phyloP scores from a whole-genome alignment of 2,329 filamentous ascomycete genomes.

The Trichoderma endophyticum region DNA sequence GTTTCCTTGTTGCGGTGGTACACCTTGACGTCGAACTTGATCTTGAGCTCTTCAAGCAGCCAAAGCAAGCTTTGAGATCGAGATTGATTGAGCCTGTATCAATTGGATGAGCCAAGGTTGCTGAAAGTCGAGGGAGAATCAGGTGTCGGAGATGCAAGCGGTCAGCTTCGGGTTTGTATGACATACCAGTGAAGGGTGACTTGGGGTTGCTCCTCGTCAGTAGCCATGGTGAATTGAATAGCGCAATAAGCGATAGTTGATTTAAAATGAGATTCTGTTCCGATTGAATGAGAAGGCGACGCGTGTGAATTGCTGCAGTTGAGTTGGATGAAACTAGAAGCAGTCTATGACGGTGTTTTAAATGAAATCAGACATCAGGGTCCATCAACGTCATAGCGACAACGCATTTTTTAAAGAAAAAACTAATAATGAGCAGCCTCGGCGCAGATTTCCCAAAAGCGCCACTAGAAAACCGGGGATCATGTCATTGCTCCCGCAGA shows the following conservation, averaged over 20 bases:
- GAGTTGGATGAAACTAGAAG: background rate
- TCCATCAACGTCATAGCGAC: background rate
- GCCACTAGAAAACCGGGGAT: background rate
- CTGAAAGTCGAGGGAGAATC: background rate
- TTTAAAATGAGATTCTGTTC: background rate
- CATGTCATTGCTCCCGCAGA: background rate
- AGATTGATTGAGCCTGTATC: conserved; percentile 72
- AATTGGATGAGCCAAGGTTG: background rate
- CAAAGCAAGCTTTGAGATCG: conserved; percentile 80
- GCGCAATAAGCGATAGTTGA: background rate
- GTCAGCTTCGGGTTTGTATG: background rate
- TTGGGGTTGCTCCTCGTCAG: conserved; percentile 42
- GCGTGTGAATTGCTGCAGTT: background rate
- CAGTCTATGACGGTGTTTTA: background rate
- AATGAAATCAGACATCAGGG: background rate
- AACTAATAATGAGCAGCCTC: background rate
- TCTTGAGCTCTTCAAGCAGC: conserved; percentile 77
- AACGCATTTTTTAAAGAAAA: background rate
- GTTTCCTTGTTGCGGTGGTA: conserved; percentile 66
- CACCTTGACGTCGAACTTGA: conserved; percentile 75
- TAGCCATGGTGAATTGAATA: conserved; percentile 9
- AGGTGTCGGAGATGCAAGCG: background rate
- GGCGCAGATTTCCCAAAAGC: background rate
- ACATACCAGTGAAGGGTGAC: conserved; percentile 62
- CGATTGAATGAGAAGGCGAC: background rate